Base-by-base conservation (phyloP, 108 stramenopile genomes). In the Pseudonitzschia multiseries region DNA sequence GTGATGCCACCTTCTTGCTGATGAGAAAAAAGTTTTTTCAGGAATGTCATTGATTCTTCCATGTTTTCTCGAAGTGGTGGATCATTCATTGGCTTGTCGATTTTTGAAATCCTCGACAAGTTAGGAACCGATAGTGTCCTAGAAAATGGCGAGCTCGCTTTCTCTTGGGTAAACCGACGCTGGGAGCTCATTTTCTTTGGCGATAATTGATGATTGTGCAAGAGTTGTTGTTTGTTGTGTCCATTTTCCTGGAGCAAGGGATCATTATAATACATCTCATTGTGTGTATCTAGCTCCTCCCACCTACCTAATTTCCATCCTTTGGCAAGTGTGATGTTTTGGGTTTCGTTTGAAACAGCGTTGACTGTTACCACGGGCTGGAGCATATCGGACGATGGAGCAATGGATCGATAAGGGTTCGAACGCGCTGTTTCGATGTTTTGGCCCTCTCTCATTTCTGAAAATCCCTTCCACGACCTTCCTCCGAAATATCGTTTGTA, bases 361-460 rank as follows among this genome's bases (percentile, higher is more conserved):
- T 84, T 79, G 62, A 90, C 57, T 24, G 69, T 63, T n/a, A 93
- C 88, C 44, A 82, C 74, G 27, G 92, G 92, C 52, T 89, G 73
- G 10, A 93, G 74, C 42, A 81, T 75, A 26, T 85, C 84, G 20
- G 87, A 86, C 27, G 89, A 77, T 36, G 88, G 83, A 8, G 85
- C 92, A 21, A 68, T 27, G 28, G 24, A 74, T 54, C 57, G 77
- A 43, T 60, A 64, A 56, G 13, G 46, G 26, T 42, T 44, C 22
- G 66, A 66, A 21, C 36, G 66, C 8, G 41, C 33, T 10, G 53
- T 18, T 32, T 10, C 68, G 20, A 46, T 46, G 82, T 13, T 44
- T 65, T 36, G 71, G 26, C 46, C 57, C 64, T n/a, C 61, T 22
- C 26, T 40, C 8, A 29, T 65, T 48, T 68, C 54, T 20, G 50